These are phyloP conservation scores for Ogataea siamensis DNA, from an alignment of 805 yeast genomes.

Conservation along the genomic window DNA sequence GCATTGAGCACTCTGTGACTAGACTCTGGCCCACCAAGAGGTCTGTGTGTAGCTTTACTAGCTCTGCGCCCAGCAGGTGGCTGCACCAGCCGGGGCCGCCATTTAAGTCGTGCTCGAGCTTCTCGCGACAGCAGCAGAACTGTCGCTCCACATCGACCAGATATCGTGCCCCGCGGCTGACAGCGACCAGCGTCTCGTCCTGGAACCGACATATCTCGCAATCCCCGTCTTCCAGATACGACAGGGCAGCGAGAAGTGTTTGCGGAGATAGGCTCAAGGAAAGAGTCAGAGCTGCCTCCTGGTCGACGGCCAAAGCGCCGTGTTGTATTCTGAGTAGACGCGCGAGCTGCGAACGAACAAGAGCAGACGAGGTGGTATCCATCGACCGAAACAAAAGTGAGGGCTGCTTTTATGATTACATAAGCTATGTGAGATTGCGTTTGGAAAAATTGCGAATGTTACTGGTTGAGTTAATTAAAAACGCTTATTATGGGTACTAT, in stretches of 20 bases:
- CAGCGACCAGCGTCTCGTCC: slow-evolving; percentile 1
- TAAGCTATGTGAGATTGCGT: too few relatives aligned
- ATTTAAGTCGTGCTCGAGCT: slow-evolving; percentile 1
- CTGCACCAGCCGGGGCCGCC: slow-evolving; percentile 4
- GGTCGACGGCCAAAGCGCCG: slow-evolving; percentile 11
- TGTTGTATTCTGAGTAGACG: slow-evolving; percentile 7
- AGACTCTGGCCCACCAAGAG: slow-evolving; percentile 1
- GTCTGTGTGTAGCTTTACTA: slow-evolving; percentile 1
- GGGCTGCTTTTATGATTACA: background rate
- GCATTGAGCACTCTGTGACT: background rate
- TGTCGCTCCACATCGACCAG: slow-evolving; percentile 12
- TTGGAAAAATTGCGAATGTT: background rate
- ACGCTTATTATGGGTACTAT: slow-evolving; percentile 8
- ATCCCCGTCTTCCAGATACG: slow-evolving; percentile 12
- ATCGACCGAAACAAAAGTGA: slow-evolving; percentile 1
- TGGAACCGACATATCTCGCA: slow-evolving; percentile 9
- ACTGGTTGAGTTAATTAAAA: background rate
- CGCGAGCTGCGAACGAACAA: slow-evolving; percentile 13
- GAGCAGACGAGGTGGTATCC: slow-evolving; percentile 1
- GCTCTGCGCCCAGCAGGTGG: slow-evolving; percentile 4
- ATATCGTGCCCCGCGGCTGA: slow-evolving; percentile 1
- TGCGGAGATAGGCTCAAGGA: slow-evolving; percentile 12
- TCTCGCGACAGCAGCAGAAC: slow-evolving; percentile 17
- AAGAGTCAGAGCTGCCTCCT: slow-evolving; percentile 18
- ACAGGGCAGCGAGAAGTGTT: slow-evolving; percentile 10